Evolutionary conservation across 169 alveolate species (phyloP).

Genomic region (Eimeria acervulina): DNA sequence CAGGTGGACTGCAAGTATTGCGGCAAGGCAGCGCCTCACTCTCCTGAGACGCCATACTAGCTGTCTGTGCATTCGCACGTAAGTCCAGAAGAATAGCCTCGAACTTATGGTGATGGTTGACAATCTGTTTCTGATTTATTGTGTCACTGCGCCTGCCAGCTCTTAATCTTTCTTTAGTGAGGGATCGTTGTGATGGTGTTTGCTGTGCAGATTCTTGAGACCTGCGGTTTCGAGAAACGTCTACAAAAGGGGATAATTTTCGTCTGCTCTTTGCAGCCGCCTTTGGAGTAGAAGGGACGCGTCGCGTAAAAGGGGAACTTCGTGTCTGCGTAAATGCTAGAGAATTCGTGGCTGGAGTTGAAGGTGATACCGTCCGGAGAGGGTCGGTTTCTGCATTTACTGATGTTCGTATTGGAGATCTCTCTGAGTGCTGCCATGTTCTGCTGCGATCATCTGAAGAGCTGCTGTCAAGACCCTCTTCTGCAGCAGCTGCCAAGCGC

Average conservation of each 20-base stretch:
- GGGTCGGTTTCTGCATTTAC: background rate
- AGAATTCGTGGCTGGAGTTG: constrained; percentile 36
- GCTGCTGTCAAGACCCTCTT: constrained; percentile 73
- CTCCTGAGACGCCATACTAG: background rate
- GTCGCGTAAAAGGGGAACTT: background rate
- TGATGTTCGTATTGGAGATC: background rate
- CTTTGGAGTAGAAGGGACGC: background rate
- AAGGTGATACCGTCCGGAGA: background rate
- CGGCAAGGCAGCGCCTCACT: background rate
- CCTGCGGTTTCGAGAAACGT: background rate
- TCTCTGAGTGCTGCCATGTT: background rate
- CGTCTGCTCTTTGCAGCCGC: background rate
- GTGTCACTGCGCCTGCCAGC: background rate
- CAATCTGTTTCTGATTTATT: background rate
- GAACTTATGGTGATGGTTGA: background rate
- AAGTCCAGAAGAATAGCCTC: background rate
- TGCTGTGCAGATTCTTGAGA: background rate
- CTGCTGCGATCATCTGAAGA: constrained; percentile 50
- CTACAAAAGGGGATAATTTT: background rate
- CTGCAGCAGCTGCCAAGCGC: constrained; percentile 70
- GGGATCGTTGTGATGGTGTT: background rate
- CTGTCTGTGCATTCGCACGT: background rate
- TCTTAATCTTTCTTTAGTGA: background rate
- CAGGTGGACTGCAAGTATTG: constrained; percentile 15
- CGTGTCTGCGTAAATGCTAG: background rate